phyloP scores from a whole-genome alignment of 139 green algal genomes.

The Edaphochlamys debaryana region DNA sequence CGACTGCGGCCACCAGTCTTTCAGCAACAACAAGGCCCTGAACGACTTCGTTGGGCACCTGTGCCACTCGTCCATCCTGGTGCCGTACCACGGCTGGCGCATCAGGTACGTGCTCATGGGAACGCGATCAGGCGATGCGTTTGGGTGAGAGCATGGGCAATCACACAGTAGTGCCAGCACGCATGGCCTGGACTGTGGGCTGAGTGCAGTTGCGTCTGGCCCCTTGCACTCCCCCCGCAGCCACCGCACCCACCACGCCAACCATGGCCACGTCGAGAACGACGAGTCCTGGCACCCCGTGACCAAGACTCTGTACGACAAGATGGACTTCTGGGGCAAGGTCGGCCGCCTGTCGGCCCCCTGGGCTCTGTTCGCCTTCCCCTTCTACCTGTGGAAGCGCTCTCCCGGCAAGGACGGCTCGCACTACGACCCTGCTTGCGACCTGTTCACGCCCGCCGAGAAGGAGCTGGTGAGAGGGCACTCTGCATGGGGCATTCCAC shows the following conservation, averaged over 20 bases:
- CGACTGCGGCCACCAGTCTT: conserved; percentile 95
- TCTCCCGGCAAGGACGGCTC: conserved; percentile 90
- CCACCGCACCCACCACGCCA: conserved; percentile 93
- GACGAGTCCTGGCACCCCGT: conserved; percentile 95
- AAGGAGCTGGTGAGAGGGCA: conserved; percentile 68
- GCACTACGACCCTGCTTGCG: conserved; percentile 92
- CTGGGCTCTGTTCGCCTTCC: conserved; percentile 88
- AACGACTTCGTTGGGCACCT: conserved; percentile 96
- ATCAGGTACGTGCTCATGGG: conserved; percentile 93
- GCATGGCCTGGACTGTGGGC: too few relatives aligned
- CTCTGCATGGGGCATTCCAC: too few relatives aligned
- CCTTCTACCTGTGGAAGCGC: conserved; percentile 91
- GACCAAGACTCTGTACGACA: conserved; percentile 68
- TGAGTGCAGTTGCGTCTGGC: too few relatives aligned
- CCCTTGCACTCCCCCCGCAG: too few relatives aligned
- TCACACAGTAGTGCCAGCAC: too few relatives aligned
- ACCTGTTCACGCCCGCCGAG: conserved; percentile 83
- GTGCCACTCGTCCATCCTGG: conserved; percentile 91
- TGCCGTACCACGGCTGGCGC: conserved; percentile 97
- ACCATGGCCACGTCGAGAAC: conserved; percentile 97
- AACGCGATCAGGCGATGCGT: too few relatives aligned
- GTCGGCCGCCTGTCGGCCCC: conserved; percentile 86
- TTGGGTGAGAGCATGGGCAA: too few relatives aligned
- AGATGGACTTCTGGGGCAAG: conserved; percentile 60
- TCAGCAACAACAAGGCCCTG: conserved; percentile 90